phyloP scores from a whole-genome alignment of 352 stramenopile genomes.

The Phytopythium helicoides region DNA sequence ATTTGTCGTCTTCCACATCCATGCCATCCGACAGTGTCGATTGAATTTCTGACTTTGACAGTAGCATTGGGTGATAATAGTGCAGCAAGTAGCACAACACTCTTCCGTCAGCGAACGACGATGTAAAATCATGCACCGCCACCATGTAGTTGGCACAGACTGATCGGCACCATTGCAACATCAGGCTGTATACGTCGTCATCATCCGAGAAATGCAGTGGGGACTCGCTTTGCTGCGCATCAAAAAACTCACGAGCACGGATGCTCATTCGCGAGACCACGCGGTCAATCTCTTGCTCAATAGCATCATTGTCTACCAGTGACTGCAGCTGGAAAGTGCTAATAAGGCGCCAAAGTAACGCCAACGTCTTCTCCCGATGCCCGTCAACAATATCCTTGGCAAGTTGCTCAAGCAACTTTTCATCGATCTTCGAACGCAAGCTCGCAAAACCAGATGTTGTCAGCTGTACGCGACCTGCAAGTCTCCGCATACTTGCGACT shows the following conservation, averaged over 20 bases:
- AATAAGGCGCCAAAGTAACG: slow-evolving; percentile 94
- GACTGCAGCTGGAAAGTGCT: slow-evolving; percentile 88
- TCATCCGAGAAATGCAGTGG: slow-evolving; percentile 36
- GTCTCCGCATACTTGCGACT: slow-evolving; percentile 2
- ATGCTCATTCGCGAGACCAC: slow-evolving; percentile 74
- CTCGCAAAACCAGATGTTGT: slow-evolving; percentile 45
- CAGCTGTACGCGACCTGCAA: slow-evolving; percentile 19
- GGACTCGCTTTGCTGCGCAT: slow-evolving; percentile 28
- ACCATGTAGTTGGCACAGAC: slow-evolving; percentile 92
- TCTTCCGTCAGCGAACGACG: slow-evolving; percentile 92
- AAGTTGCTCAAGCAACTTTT: slow-evolving; percentile 54
- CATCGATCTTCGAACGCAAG: slow-evolving; percentile 48
- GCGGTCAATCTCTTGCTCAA: slow-evolving; percentile 79
- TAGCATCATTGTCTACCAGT: slow-evolving; percentile 71
- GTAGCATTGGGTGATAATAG: slow-evolving; percentile 94
- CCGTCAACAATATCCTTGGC: slow-evolving; percentile 96
- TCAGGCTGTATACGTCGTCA: slow-evolving; percentile 59
- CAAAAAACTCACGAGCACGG: slow-evolving; percentile 58
- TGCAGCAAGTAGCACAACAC: slow-evolving; percentile 93
- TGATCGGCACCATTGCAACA: slow-evolving; percentile 91
- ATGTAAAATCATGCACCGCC: slow-evolving; percentile 86
- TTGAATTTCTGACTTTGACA: slow-evolving; percentile 66
- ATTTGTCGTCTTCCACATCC: slow-evolving; percentile 13
- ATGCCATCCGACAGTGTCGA: slow-evolving; percentile 37
- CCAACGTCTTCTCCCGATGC: slow-evolving; percentile 93